A percentile compares a stretch with the other conserved stretches of the same genome.
phyloP scores from a whole-genome alignment of 805 yeast genomes.

The Yamadazyma paraphyllophila region DNA sequence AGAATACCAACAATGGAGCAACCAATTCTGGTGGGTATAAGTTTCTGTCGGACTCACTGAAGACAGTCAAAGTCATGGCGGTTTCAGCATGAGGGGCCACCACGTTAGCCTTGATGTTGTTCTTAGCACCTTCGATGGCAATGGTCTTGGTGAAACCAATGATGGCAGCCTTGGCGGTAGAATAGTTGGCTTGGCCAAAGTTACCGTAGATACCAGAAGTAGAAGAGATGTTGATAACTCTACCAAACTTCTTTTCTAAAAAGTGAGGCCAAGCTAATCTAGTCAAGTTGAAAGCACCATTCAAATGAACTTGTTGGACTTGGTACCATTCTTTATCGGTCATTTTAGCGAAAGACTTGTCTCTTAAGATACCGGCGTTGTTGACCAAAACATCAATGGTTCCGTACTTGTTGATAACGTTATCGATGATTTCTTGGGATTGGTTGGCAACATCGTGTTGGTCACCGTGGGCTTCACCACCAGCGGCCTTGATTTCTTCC shows the following conservation, averaged over 20 bases:
- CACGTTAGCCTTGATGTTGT: constrained; percentile 70
- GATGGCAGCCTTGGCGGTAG: constrained; percentile 89
- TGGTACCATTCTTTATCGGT: constrained; percentile 78
- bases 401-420: constrained; percentile 76
- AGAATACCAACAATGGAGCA: constrained; percentile 81
- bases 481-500: constrained; percentile 65
- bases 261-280: constrained; percentile 94
- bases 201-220: constrained; percentile 97
- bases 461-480: constrained; percentile 82
- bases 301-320: constrained; percentile 77
- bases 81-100: constrained; percentile 99
- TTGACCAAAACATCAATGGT: constrained; percentile 81
- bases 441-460: constrained; percentile 77
- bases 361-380: constrained; percentile 94
- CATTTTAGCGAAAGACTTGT: constrained; percentile 83
- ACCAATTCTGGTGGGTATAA: constrained; percentile 84
- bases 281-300: constrained; percentile 77
- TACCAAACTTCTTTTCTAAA: constrained; percentile 72
- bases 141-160: constrained; percentile 81
- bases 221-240: constrained; percentile 84
- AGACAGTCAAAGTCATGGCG: constrained; percentile 90
- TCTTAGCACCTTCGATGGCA: constrained; percentile 86
- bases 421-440: constrained; percentile 70
- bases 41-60: constrained; percentile 75
- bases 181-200: constrained; percentile 96